Evolutionary conservation across 2,329 filamentous ascomycete species (phyloP).

Genomic region (Pseudohalonectria lignicola): DNA sequence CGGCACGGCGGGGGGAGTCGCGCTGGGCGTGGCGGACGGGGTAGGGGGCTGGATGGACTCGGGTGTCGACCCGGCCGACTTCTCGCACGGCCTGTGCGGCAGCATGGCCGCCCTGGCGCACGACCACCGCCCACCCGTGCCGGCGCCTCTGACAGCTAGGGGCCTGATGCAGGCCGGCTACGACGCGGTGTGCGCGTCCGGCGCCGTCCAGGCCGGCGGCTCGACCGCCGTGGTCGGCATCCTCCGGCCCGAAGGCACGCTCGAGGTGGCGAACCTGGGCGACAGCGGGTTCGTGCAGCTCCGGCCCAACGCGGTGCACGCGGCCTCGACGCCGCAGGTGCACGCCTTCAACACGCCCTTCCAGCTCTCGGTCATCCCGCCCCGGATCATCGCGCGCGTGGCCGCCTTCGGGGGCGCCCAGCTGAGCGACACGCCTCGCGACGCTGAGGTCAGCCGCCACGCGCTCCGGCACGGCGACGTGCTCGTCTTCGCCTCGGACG

Average conservation of each 20-base stretch:
- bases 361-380: slow-evolving; percentile 81
- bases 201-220: slow-evolving; percentile 66
- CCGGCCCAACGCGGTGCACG: slow-evolving; percentile 73
- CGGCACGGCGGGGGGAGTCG: slow-evolving; percentile 56
- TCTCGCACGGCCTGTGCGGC: slow-evolving; percentile 86
- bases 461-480: slow-evolving; percentile 81
- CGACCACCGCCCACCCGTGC: slow-evolving; percentile 29
- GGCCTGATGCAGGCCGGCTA: slow-evolving; percentile 75
- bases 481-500: slow-evolving; percentile 87
- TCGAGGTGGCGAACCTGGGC: slow-evolving; percentile 88
- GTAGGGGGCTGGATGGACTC: slow-evolving; percentile 93
- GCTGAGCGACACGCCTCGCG: slow-evolving; percentile 71
- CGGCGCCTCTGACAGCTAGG: slow-evolving; percentile 43
- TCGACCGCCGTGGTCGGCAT: slow-evolving; percentile 88
- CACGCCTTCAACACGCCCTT: slow-evolving; percentile 98
- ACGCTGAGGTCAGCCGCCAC: slow-evolving; percentile 72
- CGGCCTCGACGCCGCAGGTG: slow-evolving; percentile 76
- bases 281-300: slow-evolving; percentile 91
- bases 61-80: slow-evolving; percentile 87
- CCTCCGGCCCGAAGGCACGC: slow-evolving; percentile 56
- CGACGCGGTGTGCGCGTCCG: slow-evolving; percentile 66
- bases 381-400: slow-evolving; percentile 66
- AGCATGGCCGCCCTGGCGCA: slow-evolving; percentile 77
- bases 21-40: slow-evolving; percentile 85
- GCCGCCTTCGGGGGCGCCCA: slow-evolving; percentile 73